Evolutionary conservation across 192 early-diverging fungal species (phyloP), one percentile per base, ranked within the genome.

Genomic region (Coemansia sp.): DNA sequence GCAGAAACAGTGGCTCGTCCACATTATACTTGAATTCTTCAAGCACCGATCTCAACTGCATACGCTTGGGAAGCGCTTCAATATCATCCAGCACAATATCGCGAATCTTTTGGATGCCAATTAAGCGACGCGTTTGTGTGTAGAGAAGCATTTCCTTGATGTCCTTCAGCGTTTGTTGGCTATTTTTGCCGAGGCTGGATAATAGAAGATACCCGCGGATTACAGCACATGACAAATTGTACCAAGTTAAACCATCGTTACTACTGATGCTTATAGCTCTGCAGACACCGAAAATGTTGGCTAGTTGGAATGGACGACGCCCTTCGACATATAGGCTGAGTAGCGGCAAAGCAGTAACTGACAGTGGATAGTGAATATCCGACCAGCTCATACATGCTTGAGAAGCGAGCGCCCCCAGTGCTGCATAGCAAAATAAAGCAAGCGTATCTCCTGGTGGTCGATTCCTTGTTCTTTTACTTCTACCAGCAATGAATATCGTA

Each of bases 1-100:
- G 57, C 31, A 79, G 37, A 49, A 79, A 79, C 33, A 79, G n/a
- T 1, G 56, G 21, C 64, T 79, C 71, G 2, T 67, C 26, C 8
- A 49, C 34, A 45, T 79, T 60, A 46, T 74, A 79, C 26, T 46
- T 59, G 61, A 79, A 70, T 18, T 79, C 71, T 29, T 40, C 39
- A 25, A 66, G 40, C 1, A 61, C 42, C 35, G 29, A 42, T 5
- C 33, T 18, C 12, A 79, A 18, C 2, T 49, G 60, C 18, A 64
- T 55, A 13, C 64, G 55, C 29, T 79, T 68, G 3, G 77, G 71
- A 2, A 79, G 62, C 1, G 26, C 15, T 49, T 58, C 62, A 5
- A 74, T 21, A 13, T 79, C 77, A 1, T 43, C 59, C 3, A 73
- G 40, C 5, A 40, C 58, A 20, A 79, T 57, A 23, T 63, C 49